A percentile compares a stretch with the other conserved stretches of the same genome.
These are phyloP conservation scores for Penicillium freii DNA, from an alignment of 2,329 filamentous ascomycete species.

Conservation along the genomic window DNA sequence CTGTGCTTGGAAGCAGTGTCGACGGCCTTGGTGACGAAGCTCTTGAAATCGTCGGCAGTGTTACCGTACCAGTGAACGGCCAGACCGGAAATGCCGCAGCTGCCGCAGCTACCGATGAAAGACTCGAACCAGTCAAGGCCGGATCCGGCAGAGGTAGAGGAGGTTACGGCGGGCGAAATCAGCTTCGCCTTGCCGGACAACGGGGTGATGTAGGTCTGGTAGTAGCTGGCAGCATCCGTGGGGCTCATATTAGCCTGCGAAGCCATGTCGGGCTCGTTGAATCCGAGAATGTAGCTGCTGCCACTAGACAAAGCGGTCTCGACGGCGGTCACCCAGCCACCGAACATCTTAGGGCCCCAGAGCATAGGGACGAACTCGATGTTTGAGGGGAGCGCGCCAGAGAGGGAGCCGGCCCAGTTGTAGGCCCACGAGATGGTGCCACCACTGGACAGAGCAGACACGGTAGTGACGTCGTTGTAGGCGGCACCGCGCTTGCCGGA, in stretches of 20 bases:
- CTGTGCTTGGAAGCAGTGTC: slow-evolving; percentile 32
- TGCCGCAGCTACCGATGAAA: slow-evolving; percentile 41
- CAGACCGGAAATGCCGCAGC: slow-evolving; percentile 43
- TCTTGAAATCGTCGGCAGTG: slow-evolving; percentile 37
- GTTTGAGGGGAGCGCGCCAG: slow-evolving; percentile 32
- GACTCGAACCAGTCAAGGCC: slow-evolving; percentile 43
- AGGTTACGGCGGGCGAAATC: slow-evolving; percentile 44
- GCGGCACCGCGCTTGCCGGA: slow-evolving; percentile 33
- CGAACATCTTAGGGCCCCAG: slow-evolving; percentile 42
- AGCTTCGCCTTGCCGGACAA: slow-evolving; percentile 39
- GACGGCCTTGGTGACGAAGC: slow-evolving; percentile 38
- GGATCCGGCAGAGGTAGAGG: slow-evolving; percentile 30
- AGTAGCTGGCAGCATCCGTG: slow-evolving; percentile 36
- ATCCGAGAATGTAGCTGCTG: slow-evolving; percentile 41
- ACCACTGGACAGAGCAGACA: slow-evolving; percentile 32
- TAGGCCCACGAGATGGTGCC: slow-evolving; percentile 44
- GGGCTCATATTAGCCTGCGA: slow-evolving; percentile 42
- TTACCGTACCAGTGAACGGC: slow-evolving; percentile 48
- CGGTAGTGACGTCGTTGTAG: slow-evolving; percentile 42
- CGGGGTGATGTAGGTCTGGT: slow-evolving; percentile 41
- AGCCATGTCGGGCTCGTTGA: slow-evolving; percentile 49
- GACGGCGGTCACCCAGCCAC: slow-evolving; percentile 36
- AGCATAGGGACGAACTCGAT: slow-evolving; percentile 49
- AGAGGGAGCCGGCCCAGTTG: slow-evolving; percentile 42
- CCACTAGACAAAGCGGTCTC: slow-evolving; percentile 36